These are phyloP conservation scores for Canavalia ensiformis DNA, from an alignment of 306 rosid genomes.

Conservation along the genomic window DNA sequence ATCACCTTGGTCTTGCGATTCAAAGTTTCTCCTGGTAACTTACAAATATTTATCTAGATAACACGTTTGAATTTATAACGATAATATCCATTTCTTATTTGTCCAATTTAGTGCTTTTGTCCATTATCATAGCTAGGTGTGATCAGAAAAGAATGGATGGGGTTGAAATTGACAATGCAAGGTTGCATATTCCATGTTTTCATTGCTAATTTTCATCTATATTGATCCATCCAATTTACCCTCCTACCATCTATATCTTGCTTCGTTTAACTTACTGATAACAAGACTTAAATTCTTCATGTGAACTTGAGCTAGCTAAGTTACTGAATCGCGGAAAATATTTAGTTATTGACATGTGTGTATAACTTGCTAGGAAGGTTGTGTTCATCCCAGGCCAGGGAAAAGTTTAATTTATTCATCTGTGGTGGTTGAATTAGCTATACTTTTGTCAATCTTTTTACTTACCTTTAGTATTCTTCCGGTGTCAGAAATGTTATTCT, in stretches of 20 bases:
- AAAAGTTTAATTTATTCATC: constrained; percentile 26
- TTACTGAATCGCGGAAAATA: constrained; percentile 36
- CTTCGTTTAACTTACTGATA: constrained; percentile 31
- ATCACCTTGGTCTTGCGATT: constrained; percentile 69
- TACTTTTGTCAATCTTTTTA: constrained; percentile 8
- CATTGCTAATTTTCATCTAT: constrained; percentile 11
- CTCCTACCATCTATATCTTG: constrained; percentile 1
- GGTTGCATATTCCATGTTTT: background rate
- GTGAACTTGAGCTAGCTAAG: constrained; percentile 35
- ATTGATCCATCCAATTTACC: constrained; percentile 1
- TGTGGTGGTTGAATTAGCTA: constrained; percentile 36
- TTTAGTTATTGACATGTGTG: constrained; percentile 26
- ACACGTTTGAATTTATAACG: constrained; percentile 21
- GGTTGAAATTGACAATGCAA: constrained; percentile 28
- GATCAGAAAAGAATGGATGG: constrained; percentile 5
- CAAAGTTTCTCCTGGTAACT: constrained; percentile 72
- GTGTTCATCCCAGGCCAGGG: constrained; percentile 4
- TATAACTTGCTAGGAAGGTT: constrained; percentile 33
- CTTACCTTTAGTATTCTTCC: constrained; percentile 31
- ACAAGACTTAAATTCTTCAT: constrained; percentile 10
- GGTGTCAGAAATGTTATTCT: constrained; percentile 20
- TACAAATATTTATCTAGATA: constrained; percentile 31
- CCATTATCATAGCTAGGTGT: constrained; percentile 17
- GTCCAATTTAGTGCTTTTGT: constrained; percentile 39
- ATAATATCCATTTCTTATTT: constrained; percentile 35